Evolutionary conservation across 345 rosid genomes (phyloP), one percentile per base, ranked within the genome.

Genomic region (Sisymbrium altissimum): DNA sequence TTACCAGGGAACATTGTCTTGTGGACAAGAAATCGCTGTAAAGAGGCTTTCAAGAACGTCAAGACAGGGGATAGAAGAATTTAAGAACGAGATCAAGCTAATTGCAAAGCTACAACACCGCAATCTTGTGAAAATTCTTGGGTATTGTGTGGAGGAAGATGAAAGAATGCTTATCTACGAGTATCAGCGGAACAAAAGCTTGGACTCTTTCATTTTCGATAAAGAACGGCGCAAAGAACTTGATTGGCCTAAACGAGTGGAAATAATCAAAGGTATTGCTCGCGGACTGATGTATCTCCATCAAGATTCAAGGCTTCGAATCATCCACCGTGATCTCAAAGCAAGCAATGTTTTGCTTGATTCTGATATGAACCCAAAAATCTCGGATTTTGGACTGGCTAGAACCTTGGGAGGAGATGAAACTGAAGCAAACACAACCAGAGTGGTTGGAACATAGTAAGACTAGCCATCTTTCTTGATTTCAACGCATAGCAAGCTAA

Each of bases 81-180:
- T 87, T 69, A 80, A 75, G 74, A 87, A 83, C 57, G 89, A 87
- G 81, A 75, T 83, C 40, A 70, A 63, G 27, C 53, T 87, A n/a
- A 80, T 83, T 9, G 78, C 88, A 18, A 84, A 76, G 73, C 86
- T 87, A 48, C 92, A 73, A 33, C 88, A 86, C 63, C 73, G 75
- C 40, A 87, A 87, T 27, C 83, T 87, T 13, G 87, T 84, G 13
- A 84, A 77, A 60, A 76, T 87, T 35, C 62, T 84, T 3, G 88
- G 88, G 0, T 87, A 79, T 53, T 84, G 88, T 38, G 70, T 79
- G 55, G 78, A 84, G 52, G 83, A 80, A 64, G 84, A 79, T 0
- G 90, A 88, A 55, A 71, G 78, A 62, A 81, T 88, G 44, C 76
- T 88, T 13, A 67, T 88, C 11, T 88, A 88, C 32, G 90, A 88